A percentile compares a stretch with the other conserved stretches of the same genome.
These are phyloP conservation scores for Boletus huronensis DNA, from an alignment of 768 basidiomycete genomes.

Conservation along the genomic window DNA sequence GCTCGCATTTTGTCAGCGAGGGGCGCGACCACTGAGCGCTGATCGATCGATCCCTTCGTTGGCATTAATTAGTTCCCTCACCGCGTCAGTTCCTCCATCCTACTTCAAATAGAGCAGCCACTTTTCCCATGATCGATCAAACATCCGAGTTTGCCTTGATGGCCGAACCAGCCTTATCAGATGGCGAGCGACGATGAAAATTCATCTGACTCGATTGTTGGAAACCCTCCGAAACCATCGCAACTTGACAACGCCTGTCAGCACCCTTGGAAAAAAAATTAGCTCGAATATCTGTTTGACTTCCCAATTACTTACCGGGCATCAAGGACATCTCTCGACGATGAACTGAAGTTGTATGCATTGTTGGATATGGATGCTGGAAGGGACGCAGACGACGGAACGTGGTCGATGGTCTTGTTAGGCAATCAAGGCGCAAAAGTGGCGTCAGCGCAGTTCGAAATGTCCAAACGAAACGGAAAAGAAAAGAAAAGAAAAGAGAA, in stretches of 20 bases:
- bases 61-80: background rate
- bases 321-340: background rate
- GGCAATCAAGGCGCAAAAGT: background rate
- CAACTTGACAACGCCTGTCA: background rate
- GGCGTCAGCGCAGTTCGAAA: background rate
- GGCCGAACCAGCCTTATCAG: background rate
- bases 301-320: background rate
- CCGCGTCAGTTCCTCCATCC: background rate
- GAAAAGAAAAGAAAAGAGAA: too few relatives aligned
- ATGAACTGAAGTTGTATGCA: background rate
- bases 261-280: background rate
- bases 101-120: background rate
- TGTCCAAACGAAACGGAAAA: slow-evolving; percentile 2
- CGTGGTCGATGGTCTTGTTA: too few relatives aligned
- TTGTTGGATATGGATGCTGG: too few relatives aligned
- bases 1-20: background rate
- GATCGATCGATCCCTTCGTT: background rate
- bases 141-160: background rate
- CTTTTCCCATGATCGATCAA: background rate
- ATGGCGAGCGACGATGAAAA: background rate
- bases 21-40: background rate
- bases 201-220: background rate
- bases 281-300: background rate
- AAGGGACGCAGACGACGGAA: too few relatives aligned
- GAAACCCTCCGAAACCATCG: background rate